A percentile compares a stretch with the other conserved stretches of the same genome.
phyloP scores from a whole-genome alignment of 306 rosid genomes.

The Rosa multiflora region DNA sequence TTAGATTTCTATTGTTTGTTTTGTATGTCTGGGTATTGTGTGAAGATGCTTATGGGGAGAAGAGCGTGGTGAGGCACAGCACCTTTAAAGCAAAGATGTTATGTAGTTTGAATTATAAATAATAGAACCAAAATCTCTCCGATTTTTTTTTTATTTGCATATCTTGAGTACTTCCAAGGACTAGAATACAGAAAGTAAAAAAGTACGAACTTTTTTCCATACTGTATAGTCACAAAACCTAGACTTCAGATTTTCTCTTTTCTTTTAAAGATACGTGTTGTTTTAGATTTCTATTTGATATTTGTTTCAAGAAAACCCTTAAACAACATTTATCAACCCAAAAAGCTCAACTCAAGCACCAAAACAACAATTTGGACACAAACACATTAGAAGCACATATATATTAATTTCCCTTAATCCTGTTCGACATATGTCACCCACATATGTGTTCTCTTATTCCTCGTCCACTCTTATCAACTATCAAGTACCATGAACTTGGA shows the following conservation, averaged over 20 bases:
- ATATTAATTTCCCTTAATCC: neutral
- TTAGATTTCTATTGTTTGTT: slow-evolving; percentile 3
- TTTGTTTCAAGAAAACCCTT: neutral
- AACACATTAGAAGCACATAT: neutral
- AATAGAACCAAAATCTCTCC: slow-evolving; percentile 17
- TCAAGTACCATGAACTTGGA: slow-evolving; percentile 41
- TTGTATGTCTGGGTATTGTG: slow-evolving; percentile 7
- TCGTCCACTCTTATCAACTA: slow-evolving; percentile 32
- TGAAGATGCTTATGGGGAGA: slow-evolving; percentile 67
- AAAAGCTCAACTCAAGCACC: neutral
- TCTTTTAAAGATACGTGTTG: neutral
- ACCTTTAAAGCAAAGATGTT: slow-evolving; percentile 40
- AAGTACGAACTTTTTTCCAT: slow-evolving; percentile 1
- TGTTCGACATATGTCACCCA: slow-evolving; percentile 32
- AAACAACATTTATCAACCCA: neutral
- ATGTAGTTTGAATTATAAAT: slow-evolving; percentile 39
- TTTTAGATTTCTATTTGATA: no score
- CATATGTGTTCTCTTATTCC: slow-evolving; percentile 33
- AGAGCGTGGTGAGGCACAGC: slow-evolving; percentile 52
- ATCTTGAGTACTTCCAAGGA: slow-evolving; percentile 44
- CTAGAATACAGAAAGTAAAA: slow-evolving; percentile 30
- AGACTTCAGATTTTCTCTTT: neutral
- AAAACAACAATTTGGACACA: neutral
- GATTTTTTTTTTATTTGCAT: neutral
- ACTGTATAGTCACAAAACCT: neutral